These are phyloP conservation scores for Reticulascus tulasneorum DNA, from an alignment of 2,329 filamentous ascomycete genomes.

Conservation along the genomic window DNA sequence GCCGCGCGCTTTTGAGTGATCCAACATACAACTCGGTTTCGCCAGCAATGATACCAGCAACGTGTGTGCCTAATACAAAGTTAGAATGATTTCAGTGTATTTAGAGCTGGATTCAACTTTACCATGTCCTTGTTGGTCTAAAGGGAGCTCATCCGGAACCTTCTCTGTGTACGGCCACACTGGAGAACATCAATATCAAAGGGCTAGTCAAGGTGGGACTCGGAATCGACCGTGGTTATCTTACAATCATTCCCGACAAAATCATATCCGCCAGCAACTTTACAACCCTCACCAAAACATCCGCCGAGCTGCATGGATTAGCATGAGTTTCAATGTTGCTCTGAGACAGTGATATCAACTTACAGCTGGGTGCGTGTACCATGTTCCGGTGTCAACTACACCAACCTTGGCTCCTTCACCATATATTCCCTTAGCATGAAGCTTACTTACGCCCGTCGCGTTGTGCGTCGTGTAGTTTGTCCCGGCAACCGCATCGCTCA, in stretches of 20 bases:
- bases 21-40: slow-evolving; percentile 12
- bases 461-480: slow-evolving; percentile 29
- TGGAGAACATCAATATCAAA: neutral
- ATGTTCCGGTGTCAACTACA: slow-evolving; percentile 36
- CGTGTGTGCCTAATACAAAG: slow-evolving; percentile 26
- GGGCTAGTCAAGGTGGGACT: neutral
- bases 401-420: slow-evolving; percentile 35
- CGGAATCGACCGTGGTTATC: neutral
- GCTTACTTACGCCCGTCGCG: slow-evolving; percentile 33
- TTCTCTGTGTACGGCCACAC: slow-evolving; percentile 3
- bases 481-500: slow-evolving; percentile 6
- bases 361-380: slow-evolving; percentile 35
- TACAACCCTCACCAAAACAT: neutral
- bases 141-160: slow-evolving; percentile 3
- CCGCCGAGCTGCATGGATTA: slow-evolving; percentile 1
- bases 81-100: no score
- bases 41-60: slow-evolving; percentile 26
- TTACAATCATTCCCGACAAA: slow-evolving; percentile 5
- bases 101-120: no score
- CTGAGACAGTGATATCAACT: neutral
- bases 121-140: slow-evolving; percentile 3
- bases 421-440: slow-evolving; percentile 31
- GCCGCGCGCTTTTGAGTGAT: neutral
- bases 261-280: slow-evolving; percentile 5
- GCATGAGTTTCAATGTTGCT: neutral